A percentile compares a stretch with the other conserved stretches of the same genome.
Evolutionary conservation across 345 rosid species (phyloP).

Genomic region (Moricandia arvensis): DNA sequence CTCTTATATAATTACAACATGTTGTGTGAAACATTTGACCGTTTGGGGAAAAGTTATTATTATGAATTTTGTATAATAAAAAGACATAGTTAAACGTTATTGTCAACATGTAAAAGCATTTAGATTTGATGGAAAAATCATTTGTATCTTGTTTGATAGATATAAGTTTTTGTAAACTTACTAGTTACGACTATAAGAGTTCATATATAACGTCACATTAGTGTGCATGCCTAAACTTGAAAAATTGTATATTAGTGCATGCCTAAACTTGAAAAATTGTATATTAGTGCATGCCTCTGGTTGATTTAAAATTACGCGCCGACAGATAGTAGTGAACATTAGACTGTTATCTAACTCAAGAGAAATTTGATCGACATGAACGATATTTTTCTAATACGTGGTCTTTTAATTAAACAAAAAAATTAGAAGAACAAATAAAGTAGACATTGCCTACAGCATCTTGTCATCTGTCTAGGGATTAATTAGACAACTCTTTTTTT

Average conservation of each 20-base stretch:
- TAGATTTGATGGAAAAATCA: not conserved
- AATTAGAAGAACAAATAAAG: not conserved
- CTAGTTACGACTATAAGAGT: not conserved
- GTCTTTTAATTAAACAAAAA: slow-evolving; percentile 2
- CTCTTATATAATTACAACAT: not conserved
- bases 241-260: not conserved
- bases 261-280: not conserved
- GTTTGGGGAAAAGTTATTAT: slow-evolving; percentile 7
- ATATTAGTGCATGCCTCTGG: not conserved
- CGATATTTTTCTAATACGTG: not conserved
- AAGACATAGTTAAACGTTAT: slow-evolving; percentile 15
- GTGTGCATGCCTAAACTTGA: not conserved
- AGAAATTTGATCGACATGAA: not conserved
- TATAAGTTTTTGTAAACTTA: not conserved
- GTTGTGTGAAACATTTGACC: slow-evolving; percentile 17
- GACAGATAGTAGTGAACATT: slow-evolving; percentile 23
- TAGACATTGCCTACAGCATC: not conserved
- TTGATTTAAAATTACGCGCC: slow-evolving; percentile 10
- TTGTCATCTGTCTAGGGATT: not conserved
- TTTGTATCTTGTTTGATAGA: not conserved
- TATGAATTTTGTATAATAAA: not conserved
- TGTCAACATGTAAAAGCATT: slow-evolving; percentile 5
- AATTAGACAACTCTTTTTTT: not conserved
- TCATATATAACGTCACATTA: not conserved
- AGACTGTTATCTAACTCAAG: slow-evolving; percentile 16